Percentiles rank a stretch among this genome's conserved stretches.
These are phyloP conservation scores for Amanita phalloides DNA, from an alignment of 768 basidiomycete species.

Conservation along the genomic window DNA sequence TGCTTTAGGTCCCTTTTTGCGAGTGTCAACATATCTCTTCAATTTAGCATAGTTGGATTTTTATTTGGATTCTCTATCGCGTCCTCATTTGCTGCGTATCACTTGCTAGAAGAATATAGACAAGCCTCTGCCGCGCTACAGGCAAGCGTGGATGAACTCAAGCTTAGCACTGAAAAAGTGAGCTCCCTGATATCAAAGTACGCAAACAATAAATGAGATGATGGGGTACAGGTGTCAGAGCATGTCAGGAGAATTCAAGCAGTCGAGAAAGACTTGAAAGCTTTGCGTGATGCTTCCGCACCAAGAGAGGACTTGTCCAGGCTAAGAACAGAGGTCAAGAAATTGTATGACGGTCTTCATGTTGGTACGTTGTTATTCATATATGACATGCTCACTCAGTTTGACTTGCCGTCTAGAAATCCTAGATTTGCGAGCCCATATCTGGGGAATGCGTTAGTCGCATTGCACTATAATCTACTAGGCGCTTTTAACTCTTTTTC, in stretches of 20 bases:
- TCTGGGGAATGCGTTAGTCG: slow-evolving; percentile 81
- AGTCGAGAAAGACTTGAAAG: slow-evolving; percentile 84
- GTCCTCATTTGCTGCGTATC: slow-evolving; percentile 78
- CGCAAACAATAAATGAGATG: background rate
- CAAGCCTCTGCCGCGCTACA: slow-evolving; percentile 79
- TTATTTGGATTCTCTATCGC: slow-evolving; percentile 87
- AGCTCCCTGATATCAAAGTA: background rate
- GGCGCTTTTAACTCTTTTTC: slow-evolving; percentile 3
- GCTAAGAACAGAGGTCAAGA: slow-evolving; percentile 76
- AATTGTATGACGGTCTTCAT: slow-evolving; percentile 75
- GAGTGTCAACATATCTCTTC: background rate
- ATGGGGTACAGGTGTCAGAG: slow-evolving; percentile 52
- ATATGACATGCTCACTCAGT: slow-evolving; percentile 4
- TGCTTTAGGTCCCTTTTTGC: slow-evolving; percentile 3
- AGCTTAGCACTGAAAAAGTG: slow-evolving; percentile 76
- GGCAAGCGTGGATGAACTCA: slow-evolving; percentile 79
- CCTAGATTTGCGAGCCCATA: slow-evolving; percentile 68
- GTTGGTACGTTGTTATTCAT: slow-evolving; percentile 37
- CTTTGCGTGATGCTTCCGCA: slow-evolving; percentile 51
- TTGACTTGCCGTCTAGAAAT: slow-evolving; percentile 40
- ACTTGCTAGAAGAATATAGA: slow-evolving; percentile 86
- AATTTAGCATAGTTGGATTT: slow-evolving; percentile 65
- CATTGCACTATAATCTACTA: background rate
- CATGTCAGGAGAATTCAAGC: slow-evolving; percentile 77
- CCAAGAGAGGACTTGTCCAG: slow-evolving; percentile 74